Percentiles rank a stretch among this genome's conserved stretches.
phyloP scores from a whole-genome alignment of 495 filamentous ascomycete genomes.

The Xylaria cubensis region DNA sequence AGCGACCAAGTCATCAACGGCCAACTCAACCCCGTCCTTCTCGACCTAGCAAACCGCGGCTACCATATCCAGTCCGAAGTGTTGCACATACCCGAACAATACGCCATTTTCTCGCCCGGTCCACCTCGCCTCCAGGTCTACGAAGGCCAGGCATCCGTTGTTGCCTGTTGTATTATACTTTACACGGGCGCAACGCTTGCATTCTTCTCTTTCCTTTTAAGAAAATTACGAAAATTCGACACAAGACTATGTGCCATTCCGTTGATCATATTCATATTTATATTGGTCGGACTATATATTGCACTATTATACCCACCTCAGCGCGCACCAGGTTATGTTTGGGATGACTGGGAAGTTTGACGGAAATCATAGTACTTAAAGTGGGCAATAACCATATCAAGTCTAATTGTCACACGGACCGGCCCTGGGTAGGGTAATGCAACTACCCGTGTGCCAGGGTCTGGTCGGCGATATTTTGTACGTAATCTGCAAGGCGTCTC shows the following conservation, averaged over 20 bases:
- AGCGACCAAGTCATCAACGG: slow-evolving; percentile 1
- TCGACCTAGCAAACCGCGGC: slow-evolving; percentile 35
- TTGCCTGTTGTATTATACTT: slow-evolving; percentile 18
- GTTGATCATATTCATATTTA: neutral
- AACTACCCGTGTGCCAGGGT: too few relatives aligned
- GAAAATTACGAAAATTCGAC: neutral
- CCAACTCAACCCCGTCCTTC: slow-evolving; percentile 39
- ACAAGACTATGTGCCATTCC: neutral
- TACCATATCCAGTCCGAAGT: slow-evolving; percentile 41
- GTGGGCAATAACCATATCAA: neutral
- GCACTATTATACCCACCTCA: slow-evolving; percentile 2
- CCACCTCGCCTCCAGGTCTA: slow-evolving; percentile 40
- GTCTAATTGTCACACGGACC: too few relatives aligned
- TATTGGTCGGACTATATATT: slow-evolving; percentile 10
- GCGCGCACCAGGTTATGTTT: slow-evolving; percentile 17
- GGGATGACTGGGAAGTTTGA: slow-evolving; percentile 5
- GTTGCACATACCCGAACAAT: slow-evolving; percentile 40
- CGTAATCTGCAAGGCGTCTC: too few relatives aligned
- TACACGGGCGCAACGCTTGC: neutral
- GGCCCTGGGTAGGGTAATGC: too few relatives aligned
- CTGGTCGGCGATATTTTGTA: too few relatives aligned
- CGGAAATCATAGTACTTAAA: slow-evolving; percentile 6
- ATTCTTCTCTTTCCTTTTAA: slow-evolving; percentile 2
- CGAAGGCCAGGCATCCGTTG: slow-evolving; percentile 28
- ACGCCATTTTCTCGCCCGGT: slow-evolving; percentile 41